Conservation (phyloP, 75 land plant genomes). For the Larix kaempferi region DNA sequence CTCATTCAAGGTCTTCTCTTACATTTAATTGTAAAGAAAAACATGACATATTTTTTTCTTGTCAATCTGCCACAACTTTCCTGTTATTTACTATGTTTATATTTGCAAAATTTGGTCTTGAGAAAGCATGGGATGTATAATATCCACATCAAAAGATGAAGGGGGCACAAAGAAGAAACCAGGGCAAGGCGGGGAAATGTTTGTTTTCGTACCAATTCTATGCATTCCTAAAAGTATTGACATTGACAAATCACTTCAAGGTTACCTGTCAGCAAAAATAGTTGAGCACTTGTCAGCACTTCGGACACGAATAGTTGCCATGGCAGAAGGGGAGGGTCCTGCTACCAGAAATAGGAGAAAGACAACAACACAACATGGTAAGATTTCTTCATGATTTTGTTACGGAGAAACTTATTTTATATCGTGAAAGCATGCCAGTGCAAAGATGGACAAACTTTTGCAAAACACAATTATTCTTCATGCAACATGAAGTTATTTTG, state of each 20-base stretch:
- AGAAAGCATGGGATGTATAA: slow-evolving; percentile 56
- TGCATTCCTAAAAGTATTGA: slow-evolving; percentile 65
- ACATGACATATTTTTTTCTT: too few relatives aligned
- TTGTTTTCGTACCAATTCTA: slow-evolving; percentile 70
- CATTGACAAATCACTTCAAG: slow-evolving; percentile 41
- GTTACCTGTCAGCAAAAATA: slow-evolving; percentile 37
- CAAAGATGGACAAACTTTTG: background rate
- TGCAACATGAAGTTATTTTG: background rate
- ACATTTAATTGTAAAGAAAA: too few relatives aligned
- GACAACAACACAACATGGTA: slow-evolving; percentile 55
- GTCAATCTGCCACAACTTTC: too few relatives aligned
- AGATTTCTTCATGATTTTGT: background rate
- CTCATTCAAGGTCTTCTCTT: too few relatives aligned
- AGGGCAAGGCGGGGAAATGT: slow-evolving; percentile 48
- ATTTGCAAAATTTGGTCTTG: too few relatives aligned
- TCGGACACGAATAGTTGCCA: slow-evolving; percentile 59
- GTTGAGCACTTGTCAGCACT: slow-evolving; percentile 49
- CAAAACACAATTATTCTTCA: background rate
- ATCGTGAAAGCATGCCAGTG: background rate
- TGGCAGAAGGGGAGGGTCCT: slow-evolving; percentile 49
- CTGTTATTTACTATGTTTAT: too few relatives aligned
- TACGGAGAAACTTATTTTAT: background rate
- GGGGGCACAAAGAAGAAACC: slow-evolving; percentile 41
- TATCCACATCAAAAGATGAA: slow-evolving; percentile 49
- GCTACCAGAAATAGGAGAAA: slow-evolving; percentile 32